Conservation (phyloP, 352 stramenopile genomes). For the Phytopythium delawarense region DNA sequence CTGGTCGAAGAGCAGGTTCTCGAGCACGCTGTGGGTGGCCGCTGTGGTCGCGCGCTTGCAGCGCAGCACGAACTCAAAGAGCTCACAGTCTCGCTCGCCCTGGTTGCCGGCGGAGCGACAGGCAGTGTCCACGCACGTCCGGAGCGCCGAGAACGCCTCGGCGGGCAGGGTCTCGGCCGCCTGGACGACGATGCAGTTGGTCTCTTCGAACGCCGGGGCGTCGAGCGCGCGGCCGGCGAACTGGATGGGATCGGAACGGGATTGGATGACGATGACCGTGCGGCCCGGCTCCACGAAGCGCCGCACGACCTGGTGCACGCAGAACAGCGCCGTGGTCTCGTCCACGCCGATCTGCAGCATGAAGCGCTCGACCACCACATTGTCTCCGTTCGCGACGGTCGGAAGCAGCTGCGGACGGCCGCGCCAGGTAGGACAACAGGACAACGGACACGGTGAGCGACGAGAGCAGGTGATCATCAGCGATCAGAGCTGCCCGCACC, state of each 20-base stretch:
- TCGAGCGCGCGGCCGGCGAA: background rate
- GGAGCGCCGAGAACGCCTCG: background rate
- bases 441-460: background rate
- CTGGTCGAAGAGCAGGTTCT: conserved; percentile 3
- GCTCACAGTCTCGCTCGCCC: background rate
- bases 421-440: background rate
- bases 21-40: background rate
- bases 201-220: background rate
- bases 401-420: background rate
- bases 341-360: background rate
- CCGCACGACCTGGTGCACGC: background rate
- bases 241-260: background rate
- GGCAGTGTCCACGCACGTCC: background rate
- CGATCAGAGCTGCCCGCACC: background rate
- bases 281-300: background rate
- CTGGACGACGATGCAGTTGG: background rate
- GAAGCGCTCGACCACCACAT: background rate
- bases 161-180: background rate
- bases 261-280: background rate
- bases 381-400: too few species aligned
- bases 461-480: background rate
- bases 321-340: background rate
- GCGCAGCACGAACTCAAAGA: background rate
- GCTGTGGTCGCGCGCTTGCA: background rate
- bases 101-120: background rate